Percentiles rank a stretch among this genome's conserved stretches.
phyloP scores from a whole-genome alignment of 2,329 filamentous ascomycete genomes.

The Trichoderma hamatum region DNA sequence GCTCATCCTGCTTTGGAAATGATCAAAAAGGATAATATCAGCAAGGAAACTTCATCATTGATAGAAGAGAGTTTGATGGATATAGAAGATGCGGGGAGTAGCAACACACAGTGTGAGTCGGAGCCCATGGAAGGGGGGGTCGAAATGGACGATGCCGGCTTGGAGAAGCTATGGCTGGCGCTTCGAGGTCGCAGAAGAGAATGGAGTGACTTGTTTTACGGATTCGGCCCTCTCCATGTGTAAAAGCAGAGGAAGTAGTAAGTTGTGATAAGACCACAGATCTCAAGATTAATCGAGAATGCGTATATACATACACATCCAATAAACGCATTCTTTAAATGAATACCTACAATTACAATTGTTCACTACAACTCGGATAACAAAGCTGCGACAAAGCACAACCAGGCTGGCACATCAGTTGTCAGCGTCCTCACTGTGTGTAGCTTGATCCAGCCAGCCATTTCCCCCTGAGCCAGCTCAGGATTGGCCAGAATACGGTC shows the following conservation, averaged over 20 bases:
- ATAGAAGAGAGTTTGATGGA: not conserved
- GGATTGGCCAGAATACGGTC: conserved; percentile 15
- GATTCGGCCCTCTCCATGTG: conserved; percentile 40
- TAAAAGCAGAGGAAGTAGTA: conserved; percentile 18
- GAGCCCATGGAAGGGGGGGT: conserved; percentile 30
- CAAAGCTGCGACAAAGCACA: conserved; percentile 19
- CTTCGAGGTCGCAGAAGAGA: conserved; percentile 35
- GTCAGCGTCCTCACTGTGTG: conserved; percentile 24
- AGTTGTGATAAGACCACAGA: not conserved
- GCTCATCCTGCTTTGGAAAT: conserved; percentile 32
- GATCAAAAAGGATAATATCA: conserved; percentile 25
- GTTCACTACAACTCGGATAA: conserved; percentile 1
- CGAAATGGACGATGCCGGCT: conserved; percentile 29
- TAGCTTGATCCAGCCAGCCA: conserved; percentile 23
- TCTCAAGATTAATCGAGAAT: not conserved
- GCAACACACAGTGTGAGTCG: not conserved
- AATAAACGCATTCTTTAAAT: not conserved
- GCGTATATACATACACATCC: not conserved
- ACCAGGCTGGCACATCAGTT: conserved; percentile 25
- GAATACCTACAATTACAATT: not conserved
- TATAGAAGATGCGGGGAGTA: not conserved
- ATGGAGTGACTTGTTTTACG: conserved; percentile 42
- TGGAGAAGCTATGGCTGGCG: conserved; percentile 35
- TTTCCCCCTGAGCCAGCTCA: conserved; percentile 24
- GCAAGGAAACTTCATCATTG: conserved; percentile 25